Conservation (phyloP, 805 yeast genomes). For the Ogataea siamensis region DNA sequence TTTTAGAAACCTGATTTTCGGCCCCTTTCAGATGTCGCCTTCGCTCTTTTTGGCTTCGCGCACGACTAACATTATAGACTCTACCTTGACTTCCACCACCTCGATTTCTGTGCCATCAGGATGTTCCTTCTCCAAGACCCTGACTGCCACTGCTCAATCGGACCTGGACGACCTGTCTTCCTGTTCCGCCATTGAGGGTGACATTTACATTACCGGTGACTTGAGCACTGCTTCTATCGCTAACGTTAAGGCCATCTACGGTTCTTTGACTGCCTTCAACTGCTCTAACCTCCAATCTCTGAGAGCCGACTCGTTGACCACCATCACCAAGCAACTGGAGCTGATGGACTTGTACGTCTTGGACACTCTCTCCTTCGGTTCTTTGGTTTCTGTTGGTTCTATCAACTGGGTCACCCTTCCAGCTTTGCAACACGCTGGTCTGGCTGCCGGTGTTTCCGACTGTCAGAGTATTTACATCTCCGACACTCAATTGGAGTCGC, state of each 20-base stretch:
- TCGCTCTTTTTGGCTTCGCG: constrained; percentile 1
- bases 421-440: constrained; percentile 68
- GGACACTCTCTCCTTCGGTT: constrained; percentile 68
- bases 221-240: constrained; percentile 65
- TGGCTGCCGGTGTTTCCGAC: constrained; percentile 65
- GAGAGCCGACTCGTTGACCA: constrained; percentile 75
- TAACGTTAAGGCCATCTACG: constrained; percentile 74
- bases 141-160: constrained; percentile 75
- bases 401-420: constrained; percentile 83
- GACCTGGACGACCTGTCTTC: constrained; percentile 71
- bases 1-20: constrained; percentile 5
- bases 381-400: constrained; percentile 77
- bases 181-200: constrained; percentile 82
- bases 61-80: constrained; percentile 34
- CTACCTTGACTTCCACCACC: constrained; percentile 54
- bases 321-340: constrained; percentile 68
- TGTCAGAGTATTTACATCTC: constrained; percentile 70
- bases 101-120: constrained; percentile 49
- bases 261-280: constrained; percentile 66
- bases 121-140: constrained; percentile 59
- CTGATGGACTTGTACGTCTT: constrained; percentile 66
- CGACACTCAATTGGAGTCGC: constrained; percentile 67
- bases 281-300: constrained; percentile 62
- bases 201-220: constrained; percentile 65
- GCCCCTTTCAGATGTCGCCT: not conserved